A percentile compares a stretch with the other conserved stretches of the same genome.
Evolutionary conservation across 2,329 filamentous ascomycete species (phyloP).

Genomic region (Zasmidium citrigriseum): DNA sequence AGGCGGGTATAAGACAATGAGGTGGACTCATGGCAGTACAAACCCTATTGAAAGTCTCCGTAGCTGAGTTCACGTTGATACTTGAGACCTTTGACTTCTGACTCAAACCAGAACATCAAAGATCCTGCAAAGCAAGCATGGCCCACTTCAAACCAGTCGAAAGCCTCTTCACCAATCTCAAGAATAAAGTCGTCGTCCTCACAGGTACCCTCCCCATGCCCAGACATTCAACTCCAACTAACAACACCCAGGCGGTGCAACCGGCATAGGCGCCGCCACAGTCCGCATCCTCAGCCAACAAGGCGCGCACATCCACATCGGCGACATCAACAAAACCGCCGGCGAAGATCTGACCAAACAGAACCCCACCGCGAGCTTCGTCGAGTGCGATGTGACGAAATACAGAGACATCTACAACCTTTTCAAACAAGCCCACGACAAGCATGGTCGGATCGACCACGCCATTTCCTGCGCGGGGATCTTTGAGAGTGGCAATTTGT

Average conservation of each 20-base stretch:
- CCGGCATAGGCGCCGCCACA: conserved; percentile 47
- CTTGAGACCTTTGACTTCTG: not conserved
- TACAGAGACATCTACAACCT: conserved; percentile 50
- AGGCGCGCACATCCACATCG: conserved; percentile 47
- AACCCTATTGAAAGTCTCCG: not conserved
- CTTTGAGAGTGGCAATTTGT: conserved; percentile 47
- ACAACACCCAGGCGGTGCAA: conserved; percentile 39
- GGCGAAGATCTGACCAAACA: conserved; percentile 8
- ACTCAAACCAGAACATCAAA: not conserved
- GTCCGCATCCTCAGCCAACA: conserved; percentile 41
- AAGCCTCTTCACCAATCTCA: conserved; percentile 14
- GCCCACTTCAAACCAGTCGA: conserved; percentile 16
- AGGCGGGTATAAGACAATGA: not conserved
- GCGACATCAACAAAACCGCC: conserved; percentile 36
- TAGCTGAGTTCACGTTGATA: not conserved
- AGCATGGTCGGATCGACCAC: conserved; percentile 51
- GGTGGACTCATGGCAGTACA: not conserved
- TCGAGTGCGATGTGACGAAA: conserved; percentile 46
- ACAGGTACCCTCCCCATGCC: conserved; percentile 24
- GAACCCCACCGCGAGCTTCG: conserved; percentile 36
- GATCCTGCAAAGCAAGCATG: conserved; percentile 7
- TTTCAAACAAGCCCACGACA: conserved; percentile 48
- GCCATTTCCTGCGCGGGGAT: conserved; percentile 52
- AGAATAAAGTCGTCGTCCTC: conserved; percentile 35
- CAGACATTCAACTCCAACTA: not conserved